phyloP scores from a whole-genome alignment of 345 rosid species.

The Brassica nigra region DNA sequence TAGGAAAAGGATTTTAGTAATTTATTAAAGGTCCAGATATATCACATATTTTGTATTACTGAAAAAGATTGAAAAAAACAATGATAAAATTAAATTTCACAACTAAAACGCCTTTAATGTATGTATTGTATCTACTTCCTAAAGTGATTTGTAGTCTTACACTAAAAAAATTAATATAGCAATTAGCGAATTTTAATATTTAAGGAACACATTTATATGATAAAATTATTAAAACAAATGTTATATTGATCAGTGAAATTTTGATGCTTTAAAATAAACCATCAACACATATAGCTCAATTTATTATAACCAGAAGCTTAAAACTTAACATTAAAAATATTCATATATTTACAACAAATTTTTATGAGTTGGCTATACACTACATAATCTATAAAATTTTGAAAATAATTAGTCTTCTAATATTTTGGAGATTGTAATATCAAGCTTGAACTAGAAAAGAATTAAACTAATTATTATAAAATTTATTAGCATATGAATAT shows the following conservation, averaged over 20 bases:
- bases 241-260: background rate
- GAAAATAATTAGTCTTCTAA: background rate
- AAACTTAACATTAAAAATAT: background rate
- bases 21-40: too few relatives aligned
- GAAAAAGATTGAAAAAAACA: too few relatives aligned
- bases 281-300: background rate
- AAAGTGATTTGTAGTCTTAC: background rate
- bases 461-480: too few relatives aligned
- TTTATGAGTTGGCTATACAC: background rate
- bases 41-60: too few relatives aligned
- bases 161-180: background rate
- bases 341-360: background rate
- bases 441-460: too few relatives aligned
- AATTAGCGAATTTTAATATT: background rate
- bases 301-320: background rate
- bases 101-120: too few relatives aligned
- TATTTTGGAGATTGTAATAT: too few relatives aligned
- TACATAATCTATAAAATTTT: background rate
- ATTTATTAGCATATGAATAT: too few relatives aligned
- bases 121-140: background rate
- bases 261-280: background rate
- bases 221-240: background rate
- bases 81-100: too few relatives aligned
- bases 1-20: too few relatives aligned
- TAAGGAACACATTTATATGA: background rate